phyloP scores from a whole-genome alignment of 2,329 filamentous ascomycete species.

The Aureobasidium mangrovei region DNA sequence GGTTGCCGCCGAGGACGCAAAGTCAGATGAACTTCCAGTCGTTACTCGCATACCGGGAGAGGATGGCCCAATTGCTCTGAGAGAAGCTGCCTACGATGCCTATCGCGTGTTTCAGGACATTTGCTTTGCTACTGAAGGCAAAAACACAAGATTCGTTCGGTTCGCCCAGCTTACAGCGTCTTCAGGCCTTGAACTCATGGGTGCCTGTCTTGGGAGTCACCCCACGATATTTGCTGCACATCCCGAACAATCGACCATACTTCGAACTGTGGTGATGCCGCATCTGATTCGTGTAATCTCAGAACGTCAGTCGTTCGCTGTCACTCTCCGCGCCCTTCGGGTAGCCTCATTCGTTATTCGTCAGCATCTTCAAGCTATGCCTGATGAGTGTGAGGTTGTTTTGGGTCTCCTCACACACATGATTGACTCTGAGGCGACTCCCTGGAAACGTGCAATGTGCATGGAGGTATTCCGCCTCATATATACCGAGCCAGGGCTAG shows the following conservation, averaged over 20 bases:
- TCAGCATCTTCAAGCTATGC: slow-evolving; percentile 65
- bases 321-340: slow-evolving; percentile 71
- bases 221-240: slow-evolving; percentile 69
- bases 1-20: slow-evolving; percentile 72
- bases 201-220: slow-evolving; percentile 81
- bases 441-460: slow-evolving; percentile 83
- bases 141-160: slow-evolving; percentile 71
- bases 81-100: slow-evolving; percentile 73
- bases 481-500: slow-evolving; percentile 69
- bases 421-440: slow-evolving; percentile 68
- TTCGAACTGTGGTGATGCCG: slow-evolving; percentile 72
- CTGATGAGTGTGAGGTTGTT: slow-evolving; percentile 73
- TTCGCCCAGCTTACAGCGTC: slow-evolving; percentile 70
- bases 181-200: slow-evolving; percentile 84
- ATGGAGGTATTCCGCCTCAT: slow-evolving; percentile 86
- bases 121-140: slow-evolving; percentile 76
- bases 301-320: slow-evolving; percentile 69
- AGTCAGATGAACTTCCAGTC: slow-evolving; percentile 42
- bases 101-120: slow-evolving; percentile 84
- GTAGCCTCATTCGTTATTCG: slow-evolving; percentile 76
- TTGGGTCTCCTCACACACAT: slow-evolving; percentile 75
- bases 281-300: slow-evolving; percentile 70
- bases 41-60: slow-evolving; percentile 60
- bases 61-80: slow-evolving; percentile 56
- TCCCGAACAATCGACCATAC: slow-evolving; percentile 68